Evolutionary conservation across 176 grass and related monocot species (phyloP).

Genomic region (Poa annua): DNA sequence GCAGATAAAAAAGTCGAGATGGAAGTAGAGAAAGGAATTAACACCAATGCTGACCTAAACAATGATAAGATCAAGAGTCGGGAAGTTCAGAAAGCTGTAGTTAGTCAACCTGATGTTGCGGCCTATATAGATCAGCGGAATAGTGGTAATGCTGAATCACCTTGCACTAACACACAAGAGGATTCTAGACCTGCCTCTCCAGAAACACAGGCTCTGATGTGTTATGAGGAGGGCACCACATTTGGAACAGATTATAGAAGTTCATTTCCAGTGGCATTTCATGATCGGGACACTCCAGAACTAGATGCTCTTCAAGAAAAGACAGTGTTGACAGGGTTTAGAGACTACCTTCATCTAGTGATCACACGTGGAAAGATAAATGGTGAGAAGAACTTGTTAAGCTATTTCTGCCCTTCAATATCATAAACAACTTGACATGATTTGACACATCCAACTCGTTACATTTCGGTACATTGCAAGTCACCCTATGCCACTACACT

Average conservation of each 20-base stretch:
- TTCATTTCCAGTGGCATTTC: constrained; percentile 43
- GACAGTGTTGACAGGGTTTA: constrained; percentile 52
- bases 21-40: constrained; percentile 42
- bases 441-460: constrained; percentile 23
- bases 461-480: constrained; percentile 26
- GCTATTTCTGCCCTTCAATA: constrained; percentile 12
- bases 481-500: not conserved
- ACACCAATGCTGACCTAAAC: constrained; percentile 26
- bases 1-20: constrained; percentile 49
- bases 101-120: constrained; percentile 27
- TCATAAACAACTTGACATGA: not conserved
- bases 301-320: constrained; percentile 61
- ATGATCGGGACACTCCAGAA: constrained; percentile 56
- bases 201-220: constrained; percentile 67
- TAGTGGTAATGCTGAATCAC: constrained; percentile 28
- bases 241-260: constrained; percentile 48
- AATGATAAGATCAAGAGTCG: constrained; percentile 14
- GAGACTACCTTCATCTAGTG: constrained; percentile 57
- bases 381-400: constrained; percentile 45
- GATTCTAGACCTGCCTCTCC: constrained; percentile 63
- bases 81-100: constrained; percentile 42
- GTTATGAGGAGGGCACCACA: constrained; percentile 61
- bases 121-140: constrained; percentile 41
- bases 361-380: constrained; percentile 65
- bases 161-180: constrained; percentile 48